These are phyloP conservation scores for Magnolia changhungtana DNA, from an alignment of 164 flowering plant species.

Conservation along the genomic window DNA sequence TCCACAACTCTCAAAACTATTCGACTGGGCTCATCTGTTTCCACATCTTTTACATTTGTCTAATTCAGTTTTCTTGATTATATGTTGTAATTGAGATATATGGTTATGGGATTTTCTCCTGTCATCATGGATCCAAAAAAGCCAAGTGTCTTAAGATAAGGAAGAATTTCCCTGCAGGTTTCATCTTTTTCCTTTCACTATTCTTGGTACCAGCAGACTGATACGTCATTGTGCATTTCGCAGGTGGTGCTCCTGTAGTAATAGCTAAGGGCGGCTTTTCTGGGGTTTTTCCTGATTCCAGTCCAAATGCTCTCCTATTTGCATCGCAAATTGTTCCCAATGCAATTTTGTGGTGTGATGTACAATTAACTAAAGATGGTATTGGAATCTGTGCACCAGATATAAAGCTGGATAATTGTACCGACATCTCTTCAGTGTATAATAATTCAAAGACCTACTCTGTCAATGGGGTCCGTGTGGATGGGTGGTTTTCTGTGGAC, in stretches of 20 bases:
- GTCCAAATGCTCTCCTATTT: slow-evolving; percentile 26
- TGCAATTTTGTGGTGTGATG: slow-evolving; percentile 72
- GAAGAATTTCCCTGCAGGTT: too few species aligned
- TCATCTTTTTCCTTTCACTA: background rate
- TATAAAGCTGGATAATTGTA: slow-evolving; percentile 47
- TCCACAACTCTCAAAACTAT: background rate
- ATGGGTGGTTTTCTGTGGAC: slow-evolving; percentile 78
- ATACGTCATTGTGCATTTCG: slow-evolving; percentile 8
- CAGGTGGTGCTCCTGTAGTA: slow-evolving; percentile 62
- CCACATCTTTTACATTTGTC: background rate
- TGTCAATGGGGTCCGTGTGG: slow-evolving; percentile 54
- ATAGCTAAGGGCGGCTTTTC: slow-evolving; percentile 56
- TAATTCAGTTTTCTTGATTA: background rate
- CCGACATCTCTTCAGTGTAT: slow-evolving; percentile 25
- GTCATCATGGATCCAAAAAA: background rate
- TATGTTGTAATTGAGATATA: background rate
- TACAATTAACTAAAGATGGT: slow-evolving; percentile 80
- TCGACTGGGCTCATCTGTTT: background rate
- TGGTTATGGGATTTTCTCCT: background rate
- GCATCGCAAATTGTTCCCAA: slow-evolving; percentile 24
- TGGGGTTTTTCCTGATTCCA: slow-evolving; percentile 51
- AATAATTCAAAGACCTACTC: slow-evolving; percentile 25
- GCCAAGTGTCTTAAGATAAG: background rate
- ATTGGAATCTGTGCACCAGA: slow-evolving; percentile 68
- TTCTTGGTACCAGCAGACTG: background rate